These are phyloP conservation scores for Taphrina confusa DNA, from an alignment of 1,139 yeast genomes.

Conservation along the genomic window DNA sequence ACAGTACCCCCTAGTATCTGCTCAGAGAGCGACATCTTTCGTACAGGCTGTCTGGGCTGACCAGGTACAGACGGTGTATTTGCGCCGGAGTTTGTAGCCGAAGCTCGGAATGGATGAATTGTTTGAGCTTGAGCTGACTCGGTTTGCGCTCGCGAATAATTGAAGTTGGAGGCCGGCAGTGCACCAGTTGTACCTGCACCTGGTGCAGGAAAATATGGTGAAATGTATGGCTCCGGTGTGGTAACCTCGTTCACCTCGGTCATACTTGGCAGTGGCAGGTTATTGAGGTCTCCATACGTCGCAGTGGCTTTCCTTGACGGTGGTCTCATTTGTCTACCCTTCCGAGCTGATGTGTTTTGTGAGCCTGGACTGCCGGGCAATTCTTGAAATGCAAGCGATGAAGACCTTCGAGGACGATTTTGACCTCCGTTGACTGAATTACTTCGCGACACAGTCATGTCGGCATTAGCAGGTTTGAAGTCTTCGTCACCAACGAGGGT, in stretches of 20 bases:
- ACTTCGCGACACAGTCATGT: slow-evolving; percentile 10
- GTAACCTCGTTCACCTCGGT: slow-evolving; percentile 13
- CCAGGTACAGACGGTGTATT: slow-evolving; percentile 10
- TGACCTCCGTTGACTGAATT: background rate
- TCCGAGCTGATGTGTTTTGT: background rate
- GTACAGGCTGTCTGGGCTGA: slow-evolving; percentile 10
- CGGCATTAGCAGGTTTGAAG: slow-evolving; percentile 26
- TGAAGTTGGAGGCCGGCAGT: slow-evolving; percentile 16
- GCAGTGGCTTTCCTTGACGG: slow-evolving; percentile 33
- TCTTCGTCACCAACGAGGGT: slow-evolving; percentile 26
- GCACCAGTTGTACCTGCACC: slow-evolving; percentile 34
- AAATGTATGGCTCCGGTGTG: slow-evolving; percentile 12
- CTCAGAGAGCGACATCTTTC: slow-evolving; percentile 29
- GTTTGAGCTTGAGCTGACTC: background rate
- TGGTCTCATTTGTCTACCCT: slow-evolving; percentile 5
- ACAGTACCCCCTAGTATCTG: slow-evolving; percentile 6
- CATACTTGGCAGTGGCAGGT: slow-evolving; percentile 16
- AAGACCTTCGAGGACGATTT: slow-evolving; percentile 19
- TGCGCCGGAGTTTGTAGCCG: slow-evolving; percentile 13
- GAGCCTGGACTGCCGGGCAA: slow-evolving; percentile 27
- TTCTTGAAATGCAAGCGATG: slow-evolving; percentile 27
- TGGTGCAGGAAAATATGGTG: slow-evolving; percentile 33
- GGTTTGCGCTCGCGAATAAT: background rate
- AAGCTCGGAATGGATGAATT: slow-evolving; percentile 15
- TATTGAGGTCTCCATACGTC: slow-evolving; percentile 20